A percentile compares a stretch with the other conserved stretches of the same genome.
phyloP scores from a whole-genome alignment of 2,329 filamentous ascomycete species.

The Epichloe coenophiala region DNA sequence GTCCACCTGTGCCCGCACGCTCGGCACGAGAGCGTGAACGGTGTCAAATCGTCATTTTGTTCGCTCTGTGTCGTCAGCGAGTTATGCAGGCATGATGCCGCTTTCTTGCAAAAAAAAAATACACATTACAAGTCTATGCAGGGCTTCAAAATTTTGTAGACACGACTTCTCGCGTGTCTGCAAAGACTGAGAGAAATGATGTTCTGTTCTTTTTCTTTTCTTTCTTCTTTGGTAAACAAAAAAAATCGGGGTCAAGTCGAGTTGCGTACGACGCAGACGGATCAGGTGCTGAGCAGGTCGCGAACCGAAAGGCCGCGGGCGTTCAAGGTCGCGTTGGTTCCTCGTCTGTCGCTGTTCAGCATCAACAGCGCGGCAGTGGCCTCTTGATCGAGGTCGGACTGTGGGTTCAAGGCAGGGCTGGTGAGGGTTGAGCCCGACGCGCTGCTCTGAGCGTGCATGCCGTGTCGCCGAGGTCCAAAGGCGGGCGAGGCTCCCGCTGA shows the following conservation, averaged over 20 bases:
- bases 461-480: constrained; percentile 36
- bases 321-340: constrained; percentile 17
- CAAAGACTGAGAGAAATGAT: no score
- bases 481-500: constrained; percentile 42
- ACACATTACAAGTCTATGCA: no score
- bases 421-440: constrained; percentile 39
- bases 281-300: constrained; percentile 39
- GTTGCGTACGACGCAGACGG: background rate
- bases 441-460: constrained; percentile 26
- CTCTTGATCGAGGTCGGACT: constrained; percentile 54
- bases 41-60: background rate
- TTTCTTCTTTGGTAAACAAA: background rate
- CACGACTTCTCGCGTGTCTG: no score
- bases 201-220: background rate
- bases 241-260: background rate
- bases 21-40: background rate
- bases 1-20: background rate
- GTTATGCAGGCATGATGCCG: background rate
- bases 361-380: constrained; percentile 78
- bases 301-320: constrained; percentile 39
- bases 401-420: constrained; percentile 42
- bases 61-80: background rate
- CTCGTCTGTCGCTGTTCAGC: constrained; percentile 67
- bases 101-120: background rate
- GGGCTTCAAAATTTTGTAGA: no score